These are phyloP conservation scores for Magnaporthales sp. DNA, from an alignment of 2,329 filamentous ascomycete species.

Conservation along the genomic window DNA sequence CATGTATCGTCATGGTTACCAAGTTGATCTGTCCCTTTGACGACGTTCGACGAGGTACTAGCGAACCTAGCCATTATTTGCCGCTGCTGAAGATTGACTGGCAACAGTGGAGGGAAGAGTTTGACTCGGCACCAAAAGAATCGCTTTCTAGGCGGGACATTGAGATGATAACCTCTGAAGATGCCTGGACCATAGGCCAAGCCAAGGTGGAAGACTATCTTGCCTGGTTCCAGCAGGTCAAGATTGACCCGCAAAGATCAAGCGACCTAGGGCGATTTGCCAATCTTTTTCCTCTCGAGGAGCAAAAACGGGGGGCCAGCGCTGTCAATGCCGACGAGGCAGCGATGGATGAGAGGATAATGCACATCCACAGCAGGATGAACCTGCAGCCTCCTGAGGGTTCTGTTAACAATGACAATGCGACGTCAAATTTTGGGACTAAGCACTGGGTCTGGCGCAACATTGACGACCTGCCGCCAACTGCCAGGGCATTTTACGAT, in stretches of 20 bases:
- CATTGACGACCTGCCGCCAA: constrained; percentile 31
- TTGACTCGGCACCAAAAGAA: constrained; percentile 22
- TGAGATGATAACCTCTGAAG: constrained; percentile 15
- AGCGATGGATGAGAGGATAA: constrained; percentile 12
- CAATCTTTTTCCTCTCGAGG: constrained; percentile 22
- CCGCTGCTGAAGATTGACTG: constrained; percentile 60
- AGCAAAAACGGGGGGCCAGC: neutral
- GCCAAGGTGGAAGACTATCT: constrained; percentile 65
- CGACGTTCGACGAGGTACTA: constrained; percentile 39
- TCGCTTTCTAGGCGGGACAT: constrained; percentile 17
- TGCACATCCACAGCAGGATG: constrained; percentile 16
- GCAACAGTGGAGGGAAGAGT: constrained; percentile 54
- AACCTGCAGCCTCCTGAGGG: neutral
- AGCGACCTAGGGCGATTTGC: neutral
- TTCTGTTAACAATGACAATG: neutral
- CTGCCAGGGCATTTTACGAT: constrained; percentile 31
- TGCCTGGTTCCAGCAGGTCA: constrained; percentile 68
- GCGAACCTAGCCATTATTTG: constrained; percentile 38
- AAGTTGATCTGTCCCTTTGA: constrained; percentile 77
- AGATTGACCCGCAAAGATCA: constrained; percentile 17
- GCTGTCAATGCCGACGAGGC: neutral
- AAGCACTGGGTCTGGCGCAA: constrained; percentile 25
- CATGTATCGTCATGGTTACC: constrained; percentile 63
- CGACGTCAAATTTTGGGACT: neutral
- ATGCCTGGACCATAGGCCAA: constrained; percentile 38